Evolutionary conservation across 1,139 yeast species (phyloP), one percentile per base, ranked within the genome.

Genomic region (Geotrichum reessii): DNA sequence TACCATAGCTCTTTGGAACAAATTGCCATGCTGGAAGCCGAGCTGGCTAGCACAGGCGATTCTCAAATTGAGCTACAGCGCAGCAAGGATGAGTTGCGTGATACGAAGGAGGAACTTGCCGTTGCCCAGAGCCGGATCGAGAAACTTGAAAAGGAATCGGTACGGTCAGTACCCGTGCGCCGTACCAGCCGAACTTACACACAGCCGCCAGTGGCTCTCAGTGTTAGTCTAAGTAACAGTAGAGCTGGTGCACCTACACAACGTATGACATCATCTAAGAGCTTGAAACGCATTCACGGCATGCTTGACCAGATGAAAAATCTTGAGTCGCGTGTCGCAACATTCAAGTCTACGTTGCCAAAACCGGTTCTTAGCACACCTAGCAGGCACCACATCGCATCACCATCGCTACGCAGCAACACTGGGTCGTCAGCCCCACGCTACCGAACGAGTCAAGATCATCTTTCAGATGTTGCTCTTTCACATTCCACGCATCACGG

Each of bases 11-110:
- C 71, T 3, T 52, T 73, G 53, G 75, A 73, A 52, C 66, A 68
- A 53, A 65, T 72, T 47, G 75, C 75, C 14, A 60, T 71, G 63
- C 64, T 72, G 22, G 75, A 73, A 57, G 68, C 72, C 2, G 75
- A 73, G 33, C 63, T 71, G 28, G 69, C 70, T 1, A 62, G 63
- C 4, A 64, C 65, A 31, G 70, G 67, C n/a, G 66, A 63, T 24
- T 55, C 70, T 11, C 64, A 62, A 19, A 65, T 66, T 21, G 73
- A 71, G 55, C 64, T 71, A 17, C 76, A 73, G 57, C 67, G 76
- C 14, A 60, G 72, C 12, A 69, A 68, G 50, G 75, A 72, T 47
- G 74, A 73, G 53, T 63, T 73, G 17, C 61, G 72, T 19, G 76
- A 72, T 31, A 64, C 70, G 8, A 64, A 64, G 24, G 74, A 72